Evolutionary conservation across 2,329 filamentous ascomycete genomes (phyloP).

Genomic region (Epichloe amarillans): DNA sequence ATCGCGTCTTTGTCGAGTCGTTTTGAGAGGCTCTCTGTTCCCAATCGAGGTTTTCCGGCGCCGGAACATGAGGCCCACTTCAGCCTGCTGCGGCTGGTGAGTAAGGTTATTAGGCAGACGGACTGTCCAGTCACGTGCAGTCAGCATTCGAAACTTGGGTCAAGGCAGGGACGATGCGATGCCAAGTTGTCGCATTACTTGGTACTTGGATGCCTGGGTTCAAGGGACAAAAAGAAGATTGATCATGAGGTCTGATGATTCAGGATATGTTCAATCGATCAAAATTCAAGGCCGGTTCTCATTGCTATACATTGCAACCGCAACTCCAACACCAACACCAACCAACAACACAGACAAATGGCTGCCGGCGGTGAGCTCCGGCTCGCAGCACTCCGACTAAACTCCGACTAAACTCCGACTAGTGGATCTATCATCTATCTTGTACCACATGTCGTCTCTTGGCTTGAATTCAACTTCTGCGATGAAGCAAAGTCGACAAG

Average conservation of each 20-base stretch:
- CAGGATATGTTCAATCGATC: no score
- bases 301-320: no score
- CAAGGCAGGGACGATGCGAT: no score
- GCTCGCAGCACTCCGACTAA: neutral
- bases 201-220: neutral
- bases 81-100: neutral
- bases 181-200: no score
- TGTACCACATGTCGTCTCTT: neutral
- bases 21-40: conserved; percentile 1
- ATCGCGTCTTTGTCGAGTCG: conserved; percentile 9
- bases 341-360: neutral
- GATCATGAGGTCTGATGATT: no score
- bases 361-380: neutral
- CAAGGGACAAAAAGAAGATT: neutral
- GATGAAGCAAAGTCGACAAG: neutral
- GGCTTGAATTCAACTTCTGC: neutral
- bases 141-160: neutral
- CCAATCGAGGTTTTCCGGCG: conserved; percentile 13
- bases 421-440: no score
- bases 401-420: no score
- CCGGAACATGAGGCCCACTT: neutral
- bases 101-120: neutral
- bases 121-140: neutral
- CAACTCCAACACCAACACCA: neutral
- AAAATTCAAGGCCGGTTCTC: neutral